These are phyloP conservation scores for Schwanniomyces pseudopolymorphus DNA, from an alignment of 805 yeast species.

Conservation along the genomic window DNA sequence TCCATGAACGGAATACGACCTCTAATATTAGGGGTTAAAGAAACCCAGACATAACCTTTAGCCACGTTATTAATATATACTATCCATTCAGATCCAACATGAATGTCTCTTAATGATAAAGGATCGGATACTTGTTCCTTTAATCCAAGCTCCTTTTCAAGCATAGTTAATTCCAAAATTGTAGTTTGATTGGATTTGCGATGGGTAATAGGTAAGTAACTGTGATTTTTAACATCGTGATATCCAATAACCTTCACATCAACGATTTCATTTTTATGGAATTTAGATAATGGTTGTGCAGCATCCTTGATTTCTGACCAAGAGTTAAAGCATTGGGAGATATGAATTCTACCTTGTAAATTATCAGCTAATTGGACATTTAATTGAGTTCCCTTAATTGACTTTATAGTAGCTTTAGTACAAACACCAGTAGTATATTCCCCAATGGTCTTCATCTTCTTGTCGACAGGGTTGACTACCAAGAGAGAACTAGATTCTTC, in stretches of 20 bases:
- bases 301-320: slow-evolving; percentile 55
- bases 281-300: slow-evolving; percentile 57
- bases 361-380: slow-evolving; percentile 76
- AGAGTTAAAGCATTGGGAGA: slow-evolving; percentile 63
- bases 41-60: slow-evolving; percentile 64
- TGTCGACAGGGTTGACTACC: slow-evolving; percentile 62
- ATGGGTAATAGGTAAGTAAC: slow-evolving; percentile 64
- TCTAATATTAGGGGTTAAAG: slow-evolving; percentile 63
- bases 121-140: slow-evolving; percentile 24
- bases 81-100: slow-evolving; percentile 49
- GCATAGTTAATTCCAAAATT: slow-evolving; percentile 64
- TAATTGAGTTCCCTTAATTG: slow-evolving; percentile 70
- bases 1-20: slow-evolving; percentile 70
- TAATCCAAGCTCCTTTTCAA: slow-evolving; percentile 37
- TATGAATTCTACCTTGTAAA: slow-evolving; percentile 75
- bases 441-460: slow-evolving; percentile 41
- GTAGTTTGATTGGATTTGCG: slow-evolving; percentile 50
- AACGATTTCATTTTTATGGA: slow-evolving; percentile 56
- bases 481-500: slow-evolving; percentile 23
- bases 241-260: slow-evolving; percentile 72
- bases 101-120: slow-evolving; percentile 40
- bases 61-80: slow-evolving; percentile 68
- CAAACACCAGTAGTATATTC: slow-evolving; percentile 61
- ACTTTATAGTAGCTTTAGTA: slow-evolving; percentile 59
- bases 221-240: slow-evolving; percentile 69